A percentile compares a stretch with the other conserved stretches of the same genome.
phyloP scores from a whole-genome alignment of 495 filamentous ascomycete species.

The Hyaloscypha variabilis region DNA sequence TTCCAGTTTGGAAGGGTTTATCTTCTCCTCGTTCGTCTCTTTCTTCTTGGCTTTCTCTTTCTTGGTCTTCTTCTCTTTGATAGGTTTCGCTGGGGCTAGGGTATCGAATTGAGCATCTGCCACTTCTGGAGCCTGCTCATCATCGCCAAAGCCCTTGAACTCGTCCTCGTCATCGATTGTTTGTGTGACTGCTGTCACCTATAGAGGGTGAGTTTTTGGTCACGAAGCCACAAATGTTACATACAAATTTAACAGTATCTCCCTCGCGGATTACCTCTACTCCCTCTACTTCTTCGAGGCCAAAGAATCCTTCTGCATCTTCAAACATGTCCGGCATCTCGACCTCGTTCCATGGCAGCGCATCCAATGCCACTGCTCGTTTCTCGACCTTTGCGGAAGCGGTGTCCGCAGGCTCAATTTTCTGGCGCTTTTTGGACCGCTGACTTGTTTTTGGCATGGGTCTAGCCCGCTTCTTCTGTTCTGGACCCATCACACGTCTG shows the following conservation, averaged over 20 bases:
- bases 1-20: conserved; percentile 25
- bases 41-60: conserved; percentile 33
- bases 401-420: conserved; percentile 21
- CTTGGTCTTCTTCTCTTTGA: conserved; percentile 36
- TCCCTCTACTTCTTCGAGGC: conserved; percentile 88
- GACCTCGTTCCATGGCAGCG: conserved; percentile 81
- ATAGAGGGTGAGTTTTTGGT: conserved; percentile 6
- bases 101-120: conserved; percentile 46
- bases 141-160: conserved; percentile 58
- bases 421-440: conserved; percentile 31
- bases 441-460: conserved; percentile 20
- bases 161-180: conserved; percentile 45
- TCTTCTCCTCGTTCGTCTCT: conserved; percentile 28
- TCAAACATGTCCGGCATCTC: conserved; percentile 83
- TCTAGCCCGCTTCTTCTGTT: conserved; percentile 28
- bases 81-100: conserved; percentile 39
- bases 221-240: conserved; percentile 12
- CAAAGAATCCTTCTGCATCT: conserved; percentile 93
- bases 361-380: conserved; percentile 53
- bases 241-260: conserved; percentile 56
- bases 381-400: conserved; percentile 25
- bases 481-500: conserved; percentile 25
- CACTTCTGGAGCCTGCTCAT: conserved; percentile 39
- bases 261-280: conserved; percentile 74
- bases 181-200: conserved; percentile 25